Conservation (phyloP, 2,329 filamentous ascomycete species). For the Shiraia bambusicola region DNA sequence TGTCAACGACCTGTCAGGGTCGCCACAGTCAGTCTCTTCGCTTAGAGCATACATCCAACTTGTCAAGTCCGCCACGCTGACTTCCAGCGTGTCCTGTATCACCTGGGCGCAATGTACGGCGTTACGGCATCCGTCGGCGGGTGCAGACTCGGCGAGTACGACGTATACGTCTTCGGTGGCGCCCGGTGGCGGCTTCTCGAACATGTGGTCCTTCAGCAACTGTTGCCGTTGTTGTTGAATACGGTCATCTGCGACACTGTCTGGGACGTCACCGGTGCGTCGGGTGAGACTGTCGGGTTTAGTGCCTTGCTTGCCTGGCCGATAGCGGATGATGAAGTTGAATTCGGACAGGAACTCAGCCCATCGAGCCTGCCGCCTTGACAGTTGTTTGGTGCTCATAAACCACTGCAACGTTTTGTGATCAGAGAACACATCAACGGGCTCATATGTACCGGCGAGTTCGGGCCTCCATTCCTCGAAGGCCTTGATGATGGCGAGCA, state of each 20-base stretch:
- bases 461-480: constrained; percentile 26
- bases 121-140: too few species aligned
- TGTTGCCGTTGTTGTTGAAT: too few species aligned
- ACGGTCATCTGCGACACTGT: not conserved
- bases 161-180: too few species aligned
- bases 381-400: constrained; percentile 27
- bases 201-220: too few species aligned
- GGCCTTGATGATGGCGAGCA: constrained; percentile 35
- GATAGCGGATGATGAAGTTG: constrained; percentile 1
- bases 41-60: too few species aligned
- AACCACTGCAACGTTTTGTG: constrained; percentile 36
- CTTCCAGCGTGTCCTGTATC: too few species aligned
- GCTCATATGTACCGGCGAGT: constrained; percentile 7
- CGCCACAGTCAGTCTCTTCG: too few species aligned
- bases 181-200: too few species aligned
- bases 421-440: constrained; percentile 30
- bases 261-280: not conserved
- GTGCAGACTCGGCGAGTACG: too few species aligned
- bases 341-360: constrained; percentile 5
- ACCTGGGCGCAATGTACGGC: too few species aligned
- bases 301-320: not conserved
- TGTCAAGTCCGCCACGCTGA: too few species aligned
- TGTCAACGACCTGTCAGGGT: too few species aligned
- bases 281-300: constrained; percentile 1
- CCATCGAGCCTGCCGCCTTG: constrained; percentile 26